Conservation (phyloP, 352 stramenopile species). For the Phytophthora sp. region DNA sequence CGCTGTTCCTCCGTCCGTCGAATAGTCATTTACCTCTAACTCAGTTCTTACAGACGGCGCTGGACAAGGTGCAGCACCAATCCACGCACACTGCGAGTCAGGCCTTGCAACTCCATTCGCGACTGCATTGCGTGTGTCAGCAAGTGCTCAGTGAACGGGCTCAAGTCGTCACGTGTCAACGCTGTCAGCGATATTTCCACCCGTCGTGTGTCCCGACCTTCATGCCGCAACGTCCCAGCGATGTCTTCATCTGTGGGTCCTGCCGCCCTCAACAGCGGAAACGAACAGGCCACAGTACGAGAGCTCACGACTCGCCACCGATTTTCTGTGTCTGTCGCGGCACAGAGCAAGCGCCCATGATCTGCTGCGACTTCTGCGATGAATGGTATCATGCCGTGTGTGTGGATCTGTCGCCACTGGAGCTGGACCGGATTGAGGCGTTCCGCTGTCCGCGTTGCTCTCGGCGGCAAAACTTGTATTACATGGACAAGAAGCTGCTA, state of each 20-base stretch:
- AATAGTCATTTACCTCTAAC: conserved; percentile 41
- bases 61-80: conserved; percentile 40
- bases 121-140: conserved; percentile 72
- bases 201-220: conserved; percentile 53
- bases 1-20: conserved; percentile 62
- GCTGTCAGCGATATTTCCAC: conserved; percentile 66
- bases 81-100: conserved; percentile 15
- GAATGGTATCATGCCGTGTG: conserved; percentile 86
- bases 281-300: not conserved
- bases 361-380: conserved; percentile 89
- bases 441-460: conserved; percentile 78
- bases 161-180: conserved; percentile 53
- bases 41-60: conserved; percentile 53
- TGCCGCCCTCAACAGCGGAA: conserved; percentile 31
- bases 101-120: conserved; percentile 33
- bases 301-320: conserved; percentile 6
- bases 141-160: conserved; percentile 68
- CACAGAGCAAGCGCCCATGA: conserved; percentile 74
- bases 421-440: conserved; percentile 69
- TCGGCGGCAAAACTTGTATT: conserved; percentile 70
- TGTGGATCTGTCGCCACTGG: conserved; percentile 61
- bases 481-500: conserved; percentile 67
- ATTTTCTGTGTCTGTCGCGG: conserved; percentile 81
- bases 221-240: conserved; percentile 6
- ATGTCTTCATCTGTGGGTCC: conserved; percentile 26